Evolutionary conservation across 441 rosid species (phyloP), one percentile per base, ranked within the genome.

Genomic region (Croton setiger): DNA sequence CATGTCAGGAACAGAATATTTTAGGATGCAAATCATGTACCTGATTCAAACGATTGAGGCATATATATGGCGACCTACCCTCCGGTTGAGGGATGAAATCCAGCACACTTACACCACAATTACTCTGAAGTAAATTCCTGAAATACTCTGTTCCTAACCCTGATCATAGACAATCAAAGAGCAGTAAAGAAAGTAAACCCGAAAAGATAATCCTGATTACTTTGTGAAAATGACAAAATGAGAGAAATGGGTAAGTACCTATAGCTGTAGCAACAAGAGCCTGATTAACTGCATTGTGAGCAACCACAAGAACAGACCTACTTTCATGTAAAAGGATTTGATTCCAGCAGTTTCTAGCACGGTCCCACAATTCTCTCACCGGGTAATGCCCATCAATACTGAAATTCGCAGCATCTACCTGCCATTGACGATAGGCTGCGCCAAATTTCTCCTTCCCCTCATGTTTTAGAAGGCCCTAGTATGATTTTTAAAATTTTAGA

Each of bases 251-350:
- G 66, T 66, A 33, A 73, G 72, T 82, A 91, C 98, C 98, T 27
- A 91, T 83, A 6, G 97, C 93, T 5, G 97, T 84, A 17, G 92
- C 94, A 76, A 91, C 66, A 67, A 93, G 97, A 79, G 95, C 97
- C 77, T 91, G 98, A 68, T 91, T 89, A 72, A 91, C 88, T 74
- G 97, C 98, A 80, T 93, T 93, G 79, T 93, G 98, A 74, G 97
- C 97, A 74, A 91, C 98, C 80, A 93, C 92, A 64, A 93, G 98
- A 81, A 87, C 83, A 48, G 90, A 93, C 73, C 74, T 78, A 82
- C 95, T 86, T 66, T 87, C 92, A 71, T 93, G 94, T 44, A 83
- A 80, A 68, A 91, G 85, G 41, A 93, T 84, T 71, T 71, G 73
- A 44, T 66, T 49, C 98, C 98, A 91, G 74, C 90, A 88, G 75